Percentiles rank a stretch among this genome's conserved stretches.
These are phyloP conservation scores for Fabrea salina DNA, from an alignment of 169 alveolate species.

Conservation along the genomic window DNA sequence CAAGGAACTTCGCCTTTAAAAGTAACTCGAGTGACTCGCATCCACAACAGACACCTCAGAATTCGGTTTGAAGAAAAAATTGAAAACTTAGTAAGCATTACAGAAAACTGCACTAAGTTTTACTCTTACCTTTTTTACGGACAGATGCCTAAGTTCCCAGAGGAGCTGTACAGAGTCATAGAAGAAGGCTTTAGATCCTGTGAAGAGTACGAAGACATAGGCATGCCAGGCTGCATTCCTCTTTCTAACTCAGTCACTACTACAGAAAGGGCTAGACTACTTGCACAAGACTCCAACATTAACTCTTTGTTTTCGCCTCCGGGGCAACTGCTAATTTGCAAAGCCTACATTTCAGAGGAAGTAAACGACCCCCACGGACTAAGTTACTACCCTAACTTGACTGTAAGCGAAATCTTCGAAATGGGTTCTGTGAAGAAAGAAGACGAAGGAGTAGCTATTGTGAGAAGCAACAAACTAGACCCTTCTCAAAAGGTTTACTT, in stretches of 20 bases:
- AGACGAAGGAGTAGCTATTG: conserved; percentile 44
- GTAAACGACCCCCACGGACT: conserved; percentile 41
- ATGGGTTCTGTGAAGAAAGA: background rate
- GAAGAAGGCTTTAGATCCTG: conserved; percentile 71
- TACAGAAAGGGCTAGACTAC: conserved; percentile 66
- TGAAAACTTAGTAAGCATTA: conserved; percentile 63
- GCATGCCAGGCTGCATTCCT: conserved; percentile 48
- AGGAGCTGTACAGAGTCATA: conserved; percentile 62
- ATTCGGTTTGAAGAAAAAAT: conserved; percentile 74
- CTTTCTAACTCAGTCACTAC: conserved; percentile 57
- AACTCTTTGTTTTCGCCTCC: conserved; percentile 48
- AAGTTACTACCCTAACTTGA: background rate
- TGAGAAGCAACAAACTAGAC: conserved; percentile 55
- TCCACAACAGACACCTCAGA: conserved; percentile 77
- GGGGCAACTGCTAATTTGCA: conserved; percentile 66
- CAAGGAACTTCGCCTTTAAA: conserved; percentile 49
- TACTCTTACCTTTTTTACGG: conserved; percentile 67
- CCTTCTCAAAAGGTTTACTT: conserved; percentile 63
- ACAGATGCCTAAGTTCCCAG: conserved; percentile 49
- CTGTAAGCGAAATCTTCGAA: background rate
- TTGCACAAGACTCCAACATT: background rate
- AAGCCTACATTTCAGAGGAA: conserved; percentile 60
- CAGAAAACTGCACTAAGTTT: conserved; percentile 49
- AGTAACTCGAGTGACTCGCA: conserved; percentile 68
- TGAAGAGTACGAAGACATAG: conserved; percentile 44